Evolutionary conservation across 352 stramenopile genomes (phyloP), one percentile per base, ranked within the genome.

Genomic region (Globisporangium cederbergense): DNA sequence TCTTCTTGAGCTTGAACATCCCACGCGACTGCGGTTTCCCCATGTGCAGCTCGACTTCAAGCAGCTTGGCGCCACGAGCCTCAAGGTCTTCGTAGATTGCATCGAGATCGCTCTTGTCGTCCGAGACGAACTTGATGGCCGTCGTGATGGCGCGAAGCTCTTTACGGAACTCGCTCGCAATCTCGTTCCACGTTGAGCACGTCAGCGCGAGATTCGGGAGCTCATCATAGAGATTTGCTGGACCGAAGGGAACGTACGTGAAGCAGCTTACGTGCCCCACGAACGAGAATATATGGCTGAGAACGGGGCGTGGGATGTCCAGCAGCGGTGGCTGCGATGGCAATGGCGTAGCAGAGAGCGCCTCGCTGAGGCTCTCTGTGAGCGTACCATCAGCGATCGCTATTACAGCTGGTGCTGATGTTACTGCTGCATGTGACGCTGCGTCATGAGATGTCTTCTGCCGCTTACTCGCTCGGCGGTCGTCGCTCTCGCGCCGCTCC

Each of bases 241-340:
- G 49, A 6, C 49, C 25, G 49, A 36, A 2, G 22, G 49, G 49
- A 4, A n/a, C 22, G 25, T 20, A 54, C 25, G 11, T 20, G 22
- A 54, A 54, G 22, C 4, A 54, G 49, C 25, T 36, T 8, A 54
- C 49, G 25, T 22, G 25, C 25, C 22, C 25, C 25, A 20, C 22
- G 16, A 54, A 54, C 49, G 49, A 22, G 20, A 54, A 54, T 22
- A 54, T 54, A 25, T 54, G 49, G 4, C 32, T 32, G 49, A 54
- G 49, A 36, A 54, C 49, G 49, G 49, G 49, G 9, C 49, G 49
- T 11, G 49, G 49, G 49, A 54, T 36, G 49, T 36, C 49, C 6
- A 54, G 25, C 1, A 36, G 49, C 25, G 16, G 25, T 5, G 46
- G 46, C 13, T 20, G 14, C 14, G n/a, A 25, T 3, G 49, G 20